Conservation (phyloP, 1,284 basidiomycete species). For the Entoloma clypeatum region DNA sequence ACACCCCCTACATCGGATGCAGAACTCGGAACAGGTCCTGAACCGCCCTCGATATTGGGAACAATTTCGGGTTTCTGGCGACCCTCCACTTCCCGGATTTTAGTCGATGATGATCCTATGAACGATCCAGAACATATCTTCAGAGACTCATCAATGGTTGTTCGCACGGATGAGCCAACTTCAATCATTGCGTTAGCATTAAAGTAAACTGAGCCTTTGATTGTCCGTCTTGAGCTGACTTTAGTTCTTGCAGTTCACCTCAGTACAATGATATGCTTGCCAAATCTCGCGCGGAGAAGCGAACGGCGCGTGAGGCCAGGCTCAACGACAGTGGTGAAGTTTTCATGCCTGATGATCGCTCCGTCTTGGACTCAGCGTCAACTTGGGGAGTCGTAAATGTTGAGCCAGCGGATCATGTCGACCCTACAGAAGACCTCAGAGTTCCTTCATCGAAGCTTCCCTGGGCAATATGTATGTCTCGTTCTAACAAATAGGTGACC, state of each 20-base stretch:
- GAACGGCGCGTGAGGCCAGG: constrained; percentile 62
- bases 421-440: constrained; percentile 73
- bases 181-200: constrained; percentile 96
- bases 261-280: constrained; percentile 84
- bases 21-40: constrained; percentile 50
- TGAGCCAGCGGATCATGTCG: constrained; percentile 56
- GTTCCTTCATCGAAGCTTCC: constrained; percentile 76
- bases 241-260: constrained; percentile 56
- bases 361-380: constrained; percentile 75
- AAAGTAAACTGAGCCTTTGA: constrained; percentile 51
- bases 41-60: constrained; percentile 79
- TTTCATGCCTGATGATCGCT: constrained; percentile 84
- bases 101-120: constrained; percentile 64
- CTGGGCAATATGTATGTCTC: constrained; percentile 64
- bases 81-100: constrained; percentile 40
- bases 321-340: constrained; percentile 67
- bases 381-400: constrained; percentile 87
- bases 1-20: constrained; percentile 55
- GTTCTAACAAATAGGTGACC: constrained; percentile 18
- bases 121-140: constrained; percentile 89
- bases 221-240: constrained; percentile 12
- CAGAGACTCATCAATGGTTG: constrained; percentile 91
- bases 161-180: constrained; percentile 96
- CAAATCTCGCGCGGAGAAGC: constrained; percentile 70
- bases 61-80: constrained; percentile 84